Evolutionary conservation across 305 asterid genomes (phyloP).

Genomic region (Fraxinus sp.): DNA sequence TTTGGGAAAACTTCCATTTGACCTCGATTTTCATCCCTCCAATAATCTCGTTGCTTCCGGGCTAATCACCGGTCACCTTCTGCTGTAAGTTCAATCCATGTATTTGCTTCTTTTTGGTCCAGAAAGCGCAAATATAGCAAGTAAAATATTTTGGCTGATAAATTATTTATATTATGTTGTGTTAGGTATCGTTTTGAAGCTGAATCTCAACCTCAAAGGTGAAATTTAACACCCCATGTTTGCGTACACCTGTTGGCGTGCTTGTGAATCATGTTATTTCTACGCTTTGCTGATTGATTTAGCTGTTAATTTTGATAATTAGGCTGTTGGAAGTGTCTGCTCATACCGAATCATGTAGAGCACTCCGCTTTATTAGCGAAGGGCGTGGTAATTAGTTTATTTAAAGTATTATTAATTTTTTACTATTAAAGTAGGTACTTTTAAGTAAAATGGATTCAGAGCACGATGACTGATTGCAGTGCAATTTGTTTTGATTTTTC

Average conservation of each 20-base stretch:
- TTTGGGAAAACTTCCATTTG: slow-evolving; percentile 61
- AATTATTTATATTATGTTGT: background rate
- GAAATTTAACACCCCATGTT: background rate
- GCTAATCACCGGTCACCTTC: slow-evolving; percentile 69
- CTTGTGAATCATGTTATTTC: background rate
- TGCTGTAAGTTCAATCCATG: slow-evolving; percentile 46
- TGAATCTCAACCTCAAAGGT: slow-evolving; percentile 69
- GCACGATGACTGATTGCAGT: background rate
- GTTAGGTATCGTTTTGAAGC: slow-evolving; percentile 63
- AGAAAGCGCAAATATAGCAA: no score
- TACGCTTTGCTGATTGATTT: slow-evolving; percentile 11
- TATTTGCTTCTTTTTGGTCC: background rate
- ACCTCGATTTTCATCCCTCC: slow-evolving; percentile 86
- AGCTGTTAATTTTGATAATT: slow-evolving; percentile 19
- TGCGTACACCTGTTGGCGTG: background rate
- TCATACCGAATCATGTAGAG: slow-evolving; percentile 82
- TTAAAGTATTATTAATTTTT: background rate
- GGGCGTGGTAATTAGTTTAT: slow-evolving; percentile 60
- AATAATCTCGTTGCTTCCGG: slow-evolving; percentile 68
- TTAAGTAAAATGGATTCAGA: no score
- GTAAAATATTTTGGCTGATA: background rate
- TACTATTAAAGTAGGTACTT: background rate
- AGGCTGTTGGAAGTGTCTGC: slow-evolving; percentile 74
- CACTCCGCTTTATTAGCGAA: slow-evolving; percentile 76
- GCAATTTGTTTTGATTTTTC: background rate